These are phyloP conservation scores for Artemisia argyi DNA, from an alignment of 129 eudicot genomes.

Conservation along the genomic window DNA sequence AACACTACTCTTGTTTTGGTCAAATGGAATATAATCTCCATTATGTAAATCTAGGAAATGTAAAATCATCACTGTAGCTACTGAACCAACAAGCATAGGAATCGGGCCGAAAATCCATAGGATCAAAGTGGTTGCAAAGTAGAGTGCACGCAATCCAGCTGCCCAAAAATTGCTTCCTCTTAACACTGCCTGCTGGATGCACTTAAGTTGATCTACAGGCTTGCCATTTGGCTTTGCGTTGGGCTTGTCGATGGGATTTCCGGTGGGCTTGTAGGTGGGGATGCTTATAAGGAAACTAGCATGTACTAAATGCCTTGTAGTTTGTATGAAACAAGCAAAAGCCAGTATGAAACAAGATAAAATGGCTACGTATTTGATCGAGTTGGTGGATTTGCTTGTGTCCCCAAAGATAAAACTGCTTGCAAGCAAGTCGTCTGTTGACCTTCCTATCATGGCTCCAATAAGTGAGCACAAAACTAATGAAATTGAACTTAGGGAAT, in stretches of 20 bases:
- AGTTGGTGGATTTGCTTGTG: conserved; percentile 26
- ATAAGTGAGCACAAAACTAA: conserved; percentile 54
- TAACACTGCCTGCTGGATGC: conserved; percentile 53
- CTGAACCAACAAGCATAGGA: too few species aligned
- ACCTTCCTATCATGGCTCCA: conserved; percentile 62
- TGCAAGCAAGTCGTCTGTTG: conserved; percentile 27
- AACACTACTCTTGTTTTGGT: too few species aligned
- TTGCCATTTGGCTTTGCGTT: too few species aligned
- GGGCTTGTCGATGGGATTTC: too few species aligned
- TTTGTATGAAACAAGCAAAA: conserved; percentile 60
- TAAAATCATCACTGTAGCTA: too few species aligned
- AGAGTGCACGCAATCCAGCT: conserved; percentile 64
- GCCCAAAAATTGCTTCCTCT: conserved; percentile 54
- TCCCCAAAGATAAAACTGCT: conserved; percentile 61
- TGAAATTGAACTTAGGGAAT: conserved; percentile 54
- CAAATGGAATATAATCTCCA: too few species aligned
- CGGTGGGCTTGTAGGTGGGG: conserved; percentile 30
- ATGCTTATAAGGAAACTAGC: conserved; percentile 69
- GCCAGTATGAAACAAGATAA: conserved; percentile 51
- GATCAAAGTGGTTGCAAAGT: conserved; percentile 1
- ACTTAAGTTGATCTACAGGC: too few species aligned
- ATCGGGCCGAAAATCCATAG: too few species aligned
- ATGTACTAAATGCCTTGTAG: conserved; percentile 54
- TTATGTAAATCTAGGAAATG: too few species aligned
- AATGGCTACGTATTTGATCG: conserved; percentile 53